phyloP scores from a whole-genome alignment of 805 yeast genomes.

The Wickerhamomyces rabaulensis region DNA sequence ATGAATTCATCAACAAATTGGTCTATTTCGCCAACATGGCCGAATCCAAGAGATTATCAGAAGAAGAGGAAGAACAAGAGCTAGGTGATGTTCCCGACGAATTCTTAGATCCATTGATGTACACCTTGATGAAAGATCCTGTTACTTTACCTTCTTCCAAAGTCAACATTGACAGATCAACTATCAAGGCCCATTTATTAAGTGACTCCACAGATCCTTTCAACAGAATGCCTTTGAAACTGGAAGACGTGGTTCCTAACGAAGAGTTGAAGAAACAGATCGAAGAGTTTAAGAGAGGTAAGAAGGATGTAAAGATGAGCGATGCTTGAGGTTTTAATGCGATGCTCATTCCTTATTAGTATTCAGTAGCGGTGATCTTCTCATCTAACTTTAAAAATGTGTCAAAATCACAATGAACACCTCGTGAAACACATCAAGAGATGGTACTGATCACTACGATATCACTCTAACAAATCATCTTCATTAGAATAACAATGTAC shows the following conservation, averaged over 20 bases:
- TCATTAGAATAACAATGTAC: neutral
- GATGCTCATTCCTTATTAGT: neutral
- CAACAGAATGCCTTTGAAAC: conserved; percentile 82
- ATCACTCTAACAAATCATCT: neutral
- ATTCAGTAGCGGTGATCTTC: too few species aligned
- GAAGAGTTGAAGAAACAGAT: conserved; percentile 61
- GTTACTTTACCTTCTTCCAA: conserved; percentile 88
- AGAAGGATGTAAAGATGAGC: conserved; percentile 14
- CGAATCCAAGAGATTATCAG: conserved; percentile 49
- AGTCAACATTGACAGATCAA: conserved; percentile 80
- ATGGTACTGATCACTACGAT: neutral
- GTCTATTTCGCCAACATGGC: conserved; percentile 60
- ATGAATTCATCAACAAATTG: conserved; percentile 47
- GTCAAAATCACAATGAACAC: too few species aligned
- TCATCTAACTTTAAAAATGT: too few species aligned
- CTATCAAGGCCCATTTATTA: conserved; percentile 87
- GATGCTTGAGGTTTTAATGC: conserved; percentile 5
- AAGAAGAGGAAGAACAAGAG: conserved; percentile 81
- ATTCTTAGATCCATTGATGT: conserved; percentile 95
- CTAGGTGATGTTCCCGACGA: conserved; percentile 96
- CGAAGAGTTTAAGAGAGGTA: conserved; percentile 33
- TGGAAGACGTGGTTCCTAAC: conserved; percentile 85
- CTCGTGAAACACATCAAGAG: too few species aligned
- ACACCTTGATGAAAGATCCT: conserved; percentile 91
- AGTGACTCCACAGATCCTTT: conserved; percentile 97